Percentiles rank a stretch among this genome's conserved stretches.
These are phyloP conservation scores for Luvunga scandens DNA, from an alignment of 345 rosid species.

Conservation along the genomic window DNA sequence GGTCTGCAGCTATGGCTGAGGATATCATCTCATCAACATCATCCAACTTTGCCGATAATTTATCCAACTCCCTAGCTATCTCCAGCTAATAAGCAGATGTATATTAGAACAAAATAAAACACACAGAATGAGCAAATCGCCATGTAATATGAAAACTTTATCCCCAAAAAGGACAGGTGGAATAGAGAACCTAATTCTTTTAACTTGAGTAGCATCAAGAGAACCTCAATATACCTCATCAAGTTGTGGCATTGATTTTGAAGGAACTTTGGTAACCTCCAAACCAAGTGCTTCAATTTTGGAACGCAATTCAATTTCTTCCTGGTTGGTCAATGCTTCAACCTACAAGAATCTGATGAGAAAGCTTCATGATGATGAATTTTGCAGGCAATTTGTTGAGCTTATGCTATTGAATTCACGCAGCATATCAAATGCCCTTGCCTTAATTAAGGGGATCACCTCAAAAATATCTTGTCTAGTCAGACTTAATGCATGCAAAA, in stretches of 20 bases:
- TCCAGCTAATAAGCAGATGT: constrained; percentile 40
- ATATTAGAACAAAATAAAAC: neutral
- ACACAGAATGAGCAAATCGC: neutral
- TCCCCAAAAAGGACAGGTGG: neutral
- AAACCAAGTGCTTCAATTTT: constrained; percentile 83
- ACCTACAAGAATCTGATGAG: constrained; percentile 36
- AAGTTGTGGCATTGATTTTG: constrained; percentile 46
- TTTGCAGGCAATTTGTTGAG: neutral
- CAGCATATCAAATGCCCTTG: neutral
- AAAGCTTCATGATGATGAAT: neutral
- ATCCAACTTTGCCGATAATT: constrained; percentile 70
- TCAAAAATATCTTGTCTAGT: neutral
- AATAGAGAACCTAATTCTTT: neutral
- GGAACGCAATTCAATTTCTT: constrained; percentile 80
- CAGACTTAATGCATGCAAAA: neutral
- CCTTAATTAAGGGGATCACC: neutral
- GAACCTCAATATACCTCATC: constrained; percentile 43
- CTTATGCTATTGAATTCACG: neutral
- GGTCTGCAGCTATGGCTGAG: constrained; percentile 64
- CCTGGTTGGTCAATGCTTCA: constrained; percentile 71
- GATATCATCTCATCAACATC: constrained; percentile 85
- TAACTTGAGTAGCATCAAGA: neutral
- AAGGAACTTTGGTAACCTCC: constrained; percentile 76
- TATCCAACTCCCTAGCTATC: constrained; percentile 80
- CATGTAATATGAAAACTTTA: neutral